Evolutionary conservation across 179 eudicot genomes (phyloP), one percentile per base, ranked within the genome.

Genomic region (Drosera spatulata): DNA sequence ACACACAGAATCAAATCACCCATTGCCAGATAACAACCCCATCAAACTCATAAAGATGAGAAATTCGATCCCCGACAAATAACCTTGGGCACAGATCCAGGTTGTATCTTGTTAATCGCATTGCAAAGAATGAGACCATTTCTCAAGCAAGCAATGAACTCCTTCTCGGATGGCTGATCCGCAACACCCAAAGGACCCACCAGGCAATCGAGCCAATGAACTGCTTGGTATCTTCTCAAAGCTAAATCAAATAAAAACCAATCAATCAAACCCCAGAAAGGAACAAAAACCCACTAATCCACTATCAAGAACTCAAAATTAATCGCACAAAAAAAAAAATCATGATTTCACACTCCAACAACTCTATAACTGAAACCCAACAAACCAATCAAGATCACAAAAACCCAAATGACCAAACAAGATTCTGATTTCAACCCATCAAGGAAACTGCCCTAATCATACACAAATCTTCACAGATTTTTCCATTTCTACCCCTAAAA

Each of bases 71-170:
- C 22, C 39, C 7, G 8, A 46, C 12, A 14, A 2, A 8, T 40
- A 79, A 94, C 99, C 97, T 94, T 94, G 42, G 86, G 74, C 40
- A 94, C 87, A 15, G 88, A 77, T 46, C 97, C 94, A 48, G 97
- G 94, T 68, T 86, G 77, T 45, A 90, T 76, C 72, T 81, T 88
- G 77, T 90, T 93, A 50, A 93, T 86, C 40, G 77, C 77, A 67
- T 90, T 79, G 75, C 99, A 94, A 9, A 89, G 84, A 50, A 90
- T 63, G 58, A 89, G 67, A 9, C 97, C 97, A 81, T 79, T 94
- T 81, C 97, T 85, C 78, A 94, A 83, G 88, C 88, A 85, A 74
- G 94, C 83, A 77, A 94, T 79, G 77, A 94, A 90, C 52, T 89
- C 87, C 50, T 61, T 74, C 66, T 86, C 99, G 6, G 97, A 70